A percentile compares a stretch with the other conserved stretches of the same genome.
Conservation (phyloP, 768 basidiomycete genomes). For the Lyophyllum decastes region DNA sequence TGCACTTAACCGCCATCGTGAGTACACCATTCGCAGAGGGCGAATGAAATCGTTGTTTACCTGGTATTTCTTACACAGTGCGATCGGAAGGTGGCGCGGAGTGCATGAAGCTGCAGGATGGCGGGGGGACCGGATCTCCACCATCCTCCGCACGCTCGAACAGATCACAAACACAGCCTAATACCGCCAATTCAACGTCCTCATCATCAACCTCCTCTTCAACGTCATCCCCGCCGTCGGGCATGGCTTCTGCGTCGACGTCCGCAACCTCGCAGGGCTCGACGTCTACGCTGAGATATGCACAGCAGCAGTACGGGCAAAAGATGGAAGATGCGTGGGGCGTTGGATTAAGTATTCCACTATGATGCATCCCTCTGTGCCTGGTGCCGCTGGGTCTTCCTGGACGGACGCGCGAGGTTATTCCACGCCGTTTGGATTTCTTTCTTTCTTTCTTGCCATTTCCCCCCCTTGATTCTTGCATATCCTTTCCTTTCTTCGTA, state of each 20-base stretch:
- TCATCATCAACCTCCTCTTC: not conserved
- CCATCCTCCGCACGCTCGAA: not conserved
- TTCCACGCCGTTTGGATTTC: not conserved
- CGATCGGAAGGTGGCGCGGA: constrained; percentile 84
- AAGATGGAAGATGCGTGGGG: constrained; percentile 19
- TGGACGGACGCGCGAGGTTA: no score
- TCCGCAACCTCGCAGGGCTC: not conserved
- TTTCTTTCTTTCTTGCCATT: not conserved
- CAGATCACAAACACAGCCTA: constrained; percentile 1
- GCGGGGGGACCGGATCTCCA: constrained; percentile 12
- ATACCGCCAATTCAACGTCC: not conserved
- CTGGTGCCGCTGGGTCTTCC: not conserved
- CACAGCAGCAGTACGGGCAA: not conserved
- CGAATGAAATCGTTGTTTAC: not conserved
- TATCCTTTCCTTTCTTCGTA: not conserved
- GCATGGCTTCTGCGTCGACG: not conserved
- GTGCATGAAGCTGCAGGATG: constrained; percentile 50
- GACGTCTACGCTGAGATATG: not conserved
- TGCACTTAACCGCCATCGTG: constrained; percentile 90
- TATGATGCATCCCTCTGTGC: not conserved
- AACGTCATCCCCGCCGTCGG: not conserved
- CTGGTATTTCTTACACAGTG: constrained; percentile 44
- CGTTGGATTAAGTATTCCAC: constrained; percentile 13
- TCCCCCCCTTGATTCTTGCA: not conserved
- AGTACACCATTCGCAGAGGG: constrained; percentile 34